Percentiles rank a stretch among this genome's conserved stretches.
Conservation (phyloP, 1,139 yeast species). For the Eremothecium gossypii region DNA sequence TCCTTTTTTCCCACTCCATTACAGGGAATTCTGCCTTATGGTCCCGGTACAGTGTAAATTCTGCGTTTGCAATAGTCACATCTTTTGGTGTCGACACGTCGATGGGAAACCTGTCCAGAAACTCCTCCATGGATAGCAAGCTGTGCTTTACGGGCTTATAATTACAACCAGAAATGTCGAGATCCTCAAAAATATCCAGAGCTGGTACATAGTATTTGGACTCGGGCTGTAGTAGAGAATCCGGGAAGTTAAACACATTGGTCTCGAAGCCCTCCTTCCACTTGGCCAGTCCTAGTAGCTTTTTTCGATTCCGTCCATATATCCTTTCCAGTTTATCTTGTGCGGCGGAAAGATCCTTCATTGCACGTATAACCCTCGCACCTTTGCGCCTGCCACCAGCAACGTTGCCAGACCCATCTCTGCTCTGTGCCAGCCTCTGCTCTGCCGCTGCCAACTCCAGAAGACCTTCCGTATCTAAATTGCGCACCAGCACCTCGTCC, state of each 20-base stretch:
- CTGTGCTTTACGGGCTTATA: conserved; percentile 15
- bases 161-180: conserved; percentile 10
- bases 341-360: conserved; percentile 30
- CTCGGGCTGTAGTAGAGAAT: conserved; percentile 12
- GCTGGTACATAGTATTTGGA: conserved; percentile 15
- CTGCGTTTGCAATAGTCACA: conserved; percentile 16
- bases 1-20: conserved; percentile 31
- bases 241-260: conserved; percentile 27
- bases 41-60: conserved; percentile 14
- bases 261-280: conserved; percentile 32
- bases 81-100: conserved; percentile 11
- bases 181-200: conserved; percentile 2
- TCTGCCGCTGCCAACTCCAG: too few species aligned
- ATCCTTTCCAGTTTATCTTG: conserved; percentile 32
- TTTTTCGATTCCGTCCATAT: conserved; percentile 31
- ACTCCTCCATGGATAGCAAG: conserved; percentile 12
- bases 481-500: too few species aligned
- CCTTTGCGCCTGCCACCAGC: not conserved
- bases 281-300: conserved; percentile 29
- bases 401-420: not conserved
- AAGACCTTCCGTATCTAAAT: too few species aligned
- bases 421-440: not conserved
- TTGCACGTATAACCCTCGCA: conserved; percentile 19
- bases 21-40: conserved; percentile 23
- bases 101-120: conserved; percentile 12